Base-by-base conservation (phyloP, 495 filamentous ascomycete genomes). In the Aspergillus ellipticus region DNA sequence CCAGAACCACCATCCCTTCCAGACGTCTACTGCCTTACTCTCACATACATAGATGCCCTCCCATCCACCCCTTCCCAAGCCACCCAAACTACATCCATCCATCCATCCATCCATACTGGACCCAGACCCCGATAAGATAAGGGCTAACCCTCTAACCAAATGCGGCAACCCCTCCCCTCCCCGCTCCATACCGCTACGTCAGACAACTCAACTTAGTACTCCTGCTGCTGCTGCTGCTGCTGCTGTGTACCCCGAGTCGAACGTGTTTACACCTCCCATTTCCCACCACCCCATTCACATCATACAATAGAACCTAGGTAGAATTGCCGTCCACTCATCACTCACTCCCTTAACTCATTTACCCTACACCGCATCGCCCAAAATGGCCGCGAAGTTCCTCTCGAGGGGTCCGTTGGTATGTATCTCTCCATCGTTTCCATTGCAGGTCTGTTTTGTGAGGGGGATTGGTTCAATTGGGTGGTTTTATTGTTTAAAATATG, bases 381-480 rank as follows among this genome's bases (percentile, higher is more conserved):
- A 10, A n/a, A 39, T 39, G 35, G 13, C 35, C 11, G 35, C 60
- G 31, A 56, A 59, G 29, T 49, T 57, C 15, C 47, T 63, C 20
- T 54, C 61, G 8, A 57, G 46, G 33, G 61, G 54, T 10, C 61
- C 61, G n/a, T 54, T 63, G 61, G 61, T 63, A 63, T 49, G 54
- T 51, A 19, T 2, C 5, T 13, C 22, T 29, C 20, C 42, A 19
- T 45, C 22, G 20, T 11, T 2, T 11, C 9, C 24, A 33, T 1
- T 49, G 7, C 10, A 24, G 17, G 21, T 49, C 17, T 29, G 26
- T 49, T 49, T 29, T 29, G 46, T 49, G n/a, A 16, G 46, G 19
- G n/a, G 16, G 35, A 39, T 39, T 7, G 31, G 31, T 8, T 8
- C 31, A 33, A 33, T 33, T 33, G 17, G 8, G 37, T 20, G 9